Conservation (phyloP, 257 asterid species). For the Solanum medicagineum region DNA sequence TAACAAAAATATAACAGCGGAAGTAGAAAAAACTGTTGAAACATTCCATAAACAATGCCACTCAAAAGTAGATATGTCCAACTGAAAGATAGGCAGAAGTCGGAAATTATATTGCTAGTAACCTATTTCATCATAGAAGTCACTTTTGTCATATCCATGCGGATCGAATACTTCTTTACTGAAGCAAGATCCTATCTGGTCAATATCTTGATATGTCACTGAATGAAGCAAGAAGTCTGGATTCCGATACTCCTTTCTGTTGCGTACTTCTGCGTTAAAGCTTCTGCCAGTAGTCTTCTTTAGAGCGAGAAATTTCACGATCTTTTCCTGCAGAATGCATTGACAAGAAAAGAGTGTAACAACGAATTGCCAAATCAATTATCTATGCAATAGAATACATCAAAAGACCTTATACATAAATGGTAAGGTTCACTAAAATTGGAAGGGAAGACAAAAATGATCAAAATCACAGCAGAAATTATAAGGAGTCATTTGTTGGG, state of each 20-base stretch:
- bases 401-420: neutral
- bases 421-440: neutral
- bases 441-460: neutral
- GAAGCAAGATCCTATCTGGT: conserved; percentile 95
- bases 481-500: neutral
- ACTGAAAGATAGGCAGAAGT: neutral
- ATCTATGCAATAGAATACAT: neutral
- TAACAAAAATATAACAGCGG: neutral
- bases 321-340: conserved; percentile 44
- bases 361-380: neutral
- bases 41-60: neutral
- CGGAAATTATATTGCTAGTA: neutral
- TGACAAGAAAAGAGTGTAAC: neutral
- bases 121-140: conserved; percentile 94
- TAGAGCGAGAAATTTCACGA: conserved; percentile 51
- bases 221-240: conserved; percentile 96
- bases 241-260: conserved; percentile 82
- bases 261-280: conserved; percentile 92
- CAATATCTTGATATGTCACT: conserved; percentile 88
- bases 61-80: neutral
- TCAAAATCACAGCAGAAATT: neutral
- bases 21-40: neutral
- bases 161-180: conserved; percentile 90
- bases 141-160: conserved; percentile 86
- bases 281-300: conserved; percentile 69